Evolutionary conservation across 768 basidiomycete genomes (phyloP), one percentile per base, ranked within the genome.

Genomic region (Termitomyces sp.): DNA sequence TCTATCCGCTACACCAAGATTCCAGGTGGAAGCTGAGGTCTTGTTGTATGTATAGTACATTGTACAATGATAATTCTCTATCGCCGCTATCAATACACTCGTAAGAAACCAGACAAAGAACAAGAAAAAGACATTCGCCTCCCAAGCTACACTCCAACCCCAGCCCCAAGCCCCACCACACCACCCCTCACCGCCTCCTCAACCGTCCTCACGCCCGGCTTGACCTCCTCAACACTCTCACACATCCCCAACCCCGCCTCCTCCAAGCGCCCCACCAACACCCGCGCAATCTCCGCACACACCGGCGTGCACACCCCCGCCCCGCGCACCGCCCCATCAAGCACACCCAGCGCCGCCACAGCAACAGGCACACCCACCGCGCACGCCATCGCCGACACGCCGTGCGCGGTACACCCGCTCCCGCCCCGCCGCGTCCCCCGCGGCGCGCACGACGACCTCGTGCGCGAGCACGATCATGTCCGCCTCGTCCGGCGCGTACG

Each of bases 351-450:
- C 1, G 92, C 85, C 1, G 92, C 92, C 65, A 94, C 83, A 1
- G 90, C 94, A 7, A 95, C 83, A 0, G 94, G 94, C 46, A 94
- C 71, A 4, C 94, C 94, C 18, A 97, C 94, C 3, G 90, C 92
- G 32, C 85, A 77, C n/a, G 92, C 83, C 94, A 97, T 97, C 5
- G 94, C 94, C 0, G 89, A 88, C 3, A 79, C n/a, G n/a, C n/a
- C n/a, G n/a, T n/a, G n/a, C n/a, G n/a, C n/a, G n/a, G n/a, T n/a
- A n/a, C n/a, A n/a, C n/a, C n/a, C n/a, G n/a, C n/a, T n/a, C n/a
- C n/a, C n/a, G n/a, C n/a, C 81, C 1, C 65, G 67, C 1, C 61
- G 52, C 22, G 69, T 65, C 8, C 77, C 93, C 62, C 87, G 88
- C 33, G 79, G 72, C 24, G 87, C 74, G 14, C 10, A 48, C 79